Conservation (phyloP, 306 rosid genomes). For the Dalbergia cochinchinensis region DNA sequence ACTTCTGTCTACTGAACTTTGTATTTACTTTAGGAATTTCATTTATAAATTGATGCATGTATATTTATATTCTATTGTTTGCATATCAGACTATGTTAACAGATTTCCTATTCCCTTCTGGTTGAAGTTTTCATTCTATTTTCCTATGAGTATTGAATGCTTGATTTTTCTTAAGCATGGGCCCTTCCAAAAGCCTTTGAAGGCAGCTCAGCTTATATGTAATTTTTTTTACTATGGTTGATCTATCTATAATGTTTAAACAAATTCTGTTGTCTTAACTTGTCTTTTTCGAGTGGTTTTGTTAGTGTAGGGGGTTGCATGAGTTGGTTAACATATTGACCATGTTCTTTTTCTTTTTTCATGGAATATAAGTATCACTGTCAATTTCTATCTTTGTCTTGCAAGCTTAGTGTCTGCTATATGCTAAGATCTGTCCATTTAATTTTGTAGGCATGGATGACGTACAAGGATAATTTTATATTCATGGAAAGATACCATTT, state of each 20-base stretch:
- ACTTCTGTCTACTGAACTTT: constrained; percentile 1
- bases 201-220: not conserved
- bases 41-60: not conserved
- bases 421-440: constrained; percentile 18
- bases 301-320: constrained; percentile 11
- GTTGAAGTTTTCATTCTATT: constrained; percentile 6
- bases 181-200: not conserved
- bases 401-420: not conserved
- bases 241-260: constrained; percentile 16
- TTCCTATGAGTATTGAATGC: constrained; percentile 6
- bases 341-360: not conserved
- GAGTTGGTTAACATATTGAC: constrained; percentile 12
- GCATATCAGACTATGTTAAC: not conserved
- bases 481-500: constrained; percentile 95
- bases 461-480: constrained; percentile 80
- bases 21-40: not conserved
- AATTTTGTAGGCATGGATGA: constrained; percentile 79
- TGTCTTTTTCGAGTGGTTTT: constrained; percentile 10
- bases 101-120: not conserved
- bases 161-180: not conserved
- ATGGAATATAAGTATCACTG: not conserved
- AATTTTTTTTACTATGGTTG: constrained; percentile 7
- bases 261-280: not conserved
- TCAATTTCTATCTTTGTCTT: constrained; percentile 9
- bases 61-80: not conserved